Evolutionary conservation across 352 stramenopile genomes (phyloP), one percentile per base, ranked within the genome.

Genomic region (Pythium aquatile): DNA sequence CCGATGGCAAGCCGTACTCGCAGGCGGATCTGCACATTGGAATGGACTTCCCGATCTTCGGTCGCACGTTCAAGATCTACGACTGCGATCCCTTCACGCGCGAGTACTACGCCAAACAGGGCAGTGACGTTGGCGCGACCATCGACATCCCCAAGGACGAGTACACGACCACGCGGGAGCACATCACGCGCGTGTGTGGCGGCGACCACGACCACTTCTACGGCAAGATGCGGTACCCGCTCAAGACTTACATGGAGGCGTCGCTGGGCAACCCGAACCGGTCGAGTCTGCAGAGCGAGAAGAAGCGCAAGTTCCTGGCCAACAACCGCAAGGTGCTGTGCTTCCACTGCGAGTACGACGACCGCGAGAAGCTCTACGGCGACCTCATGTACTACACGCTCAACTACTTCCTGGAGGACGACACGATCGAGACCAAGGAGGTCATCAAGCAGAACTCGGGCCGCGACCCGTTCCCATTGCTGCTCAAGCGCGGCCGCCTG

Each of bases 391-490:
- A 67, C 17, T 96, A 95, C 61, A 83, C 66, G 6, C 73, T 97
- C 44, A 78, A 90, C 64, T 97, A 89, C 63, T 97, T 94, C 65
- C 70, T 97, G 14, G 84, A 89, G 66, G 91, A 97, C 59, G 85
- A 96, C 68, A 95, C 87, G 57, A 76, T 97, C 60, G 87, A 97
- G 69, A 89, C 97, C 71, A 91, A 91, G 46, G 90, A 97, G 68
- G 73, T 91, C 5, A 70, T 77, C n/a, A 76, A 77, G 40, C 69
- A 74, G 13, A 97, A 97, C 63, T 94, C 88, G 26, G 89, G 88
- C 1, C 74, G 85, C 30, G 86, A 96, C 49, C 81, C 74, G 70
- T 95, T 93, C 71, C 79, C 81, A n/a, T 60, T 88, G 35, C 73
- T 95, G 30, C 73, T 96, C 29, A 83, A 77, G 32, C 83, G 87